Conservation (phyloP, 352 stramenopile species). For the Globisporangium canariense region DNA sequence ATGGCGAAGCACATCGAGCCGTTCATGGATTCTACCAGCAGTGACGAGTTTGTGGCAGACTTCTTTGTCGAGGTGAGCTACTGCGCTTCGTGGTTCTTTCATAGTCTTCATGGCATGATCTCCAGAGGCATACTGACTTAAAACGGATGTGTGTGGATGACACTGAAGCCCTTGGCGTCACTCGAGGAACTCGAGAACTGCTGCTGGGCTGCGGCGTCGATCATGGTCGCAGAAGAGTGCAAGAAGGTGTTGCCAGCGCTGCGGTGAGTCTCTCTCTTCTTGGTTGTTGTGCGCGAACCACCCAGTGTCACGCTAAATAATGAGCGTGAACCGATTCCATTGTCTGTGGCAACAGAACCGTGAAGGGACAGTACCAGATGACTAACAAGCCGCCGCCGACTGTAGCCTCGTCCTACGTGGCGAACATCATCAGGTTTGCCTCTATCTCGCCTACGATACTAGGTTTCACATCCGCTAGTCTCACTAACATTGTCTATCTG, state of each 20-base stretch:
- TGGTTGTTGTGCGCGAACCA: neutral
- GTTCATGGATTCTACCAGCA: constrained; percentile 45
- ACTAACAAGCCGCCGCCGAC: constrained; percentile 83
- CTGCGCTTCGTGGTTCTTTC: neutral
- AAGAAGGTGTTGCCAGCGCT: constrained; percentile 86
- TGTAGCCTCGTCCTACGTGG: constrained; percentile 63
- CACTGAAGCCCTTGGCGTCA: constrained; percentile 32
- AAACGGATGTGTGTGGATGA: neutral
- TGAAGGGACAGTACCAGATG: constrained; percentile 90
- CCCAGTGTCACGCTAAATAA: neutral
- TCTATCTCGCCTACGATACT: neutral
- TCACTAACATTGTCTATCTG: neutral
- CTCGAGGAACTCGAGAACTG: constrained; percentile 42
- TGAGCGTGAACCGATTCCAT: neutral
- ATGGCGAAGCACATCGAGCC: constrained; percentile 31
- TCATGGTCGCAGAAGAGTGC: constrained; percentile 68
- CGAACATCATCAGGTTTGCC: constrained; percentile 65
- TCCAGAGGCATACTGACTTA: too few relatives aligned
- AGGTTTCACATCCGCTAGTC: neutral
- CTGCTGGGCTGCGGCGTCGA: constrained; percentile 65
- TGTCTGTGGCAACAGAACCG: constrained; percentile 38
- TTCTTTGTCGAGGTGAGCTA: constrained; percentile 38
- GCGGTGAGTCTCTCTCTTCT: constrained; percentile 30
- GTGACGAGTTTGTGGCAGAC: constrained; percentile 41
- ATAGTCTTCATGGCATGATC: neutral